Evolutionary conservation across 306 rosid genomes (phyloP), one percentile per base, ranked within the genome.

Genomic region (Gleditsia sinensis): DNA sequence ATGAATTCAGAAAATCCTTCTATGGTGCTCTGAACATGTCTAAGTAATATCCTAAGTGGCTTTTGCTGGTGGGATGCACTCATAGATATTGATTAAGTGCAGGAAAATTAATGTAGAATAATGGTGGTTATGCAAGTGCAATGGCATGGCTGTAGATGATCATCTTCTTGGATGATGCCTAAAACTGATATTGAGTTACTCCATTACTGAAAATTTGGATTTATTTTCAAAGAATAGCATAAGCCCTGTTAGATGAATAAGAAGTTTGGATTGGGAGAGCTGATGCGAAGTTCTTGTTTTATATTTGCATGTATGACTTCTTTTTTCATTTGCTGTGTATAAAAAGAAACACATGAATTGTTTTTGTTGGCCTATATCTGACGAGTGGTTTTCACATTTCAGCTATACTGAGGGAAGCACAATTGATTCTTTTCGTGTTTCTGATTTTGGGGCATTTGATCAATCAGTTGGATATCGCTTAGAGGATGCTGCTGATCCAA

Each of bases 381-480:
- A 66, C 28, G 17, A 68, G 34, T 67, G 64, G 16, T 54, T 34
- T 61, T 19, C 9, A 19, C n/a, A 9, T 80, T 83, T 74, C 89
- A 86, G 89, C 36, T 49, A 64, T 78, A 40, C 82, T 39, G 81
- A 70, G 58, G 81, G 81, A 76, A 66, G 72, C 61, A 6, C 75
- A 60, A 21, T 70, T 71, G 87, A 83, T 60, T 64, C 75, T 59
- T 86, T 83, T 77, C 74, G 37, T 30, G 68, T 86, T 78, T 70
- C 83, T 77, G 87, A 83, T 75, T 69, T 86, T 59, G 83, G 83
- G 72, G 77, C 75, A 61, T 80, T 83, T 77, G 87, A 69, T 37
- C 89, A 85, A 40, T 58, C 81, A 72, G 62, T 33, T 76, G 69
- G 75, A 32, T 72, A 69, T 74, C 72, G 69, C 48, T 2, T 77